Conservation (phyloP, 2,329 filamentous ascomycete genomes). For the Fusarium buxicola region DNA sequence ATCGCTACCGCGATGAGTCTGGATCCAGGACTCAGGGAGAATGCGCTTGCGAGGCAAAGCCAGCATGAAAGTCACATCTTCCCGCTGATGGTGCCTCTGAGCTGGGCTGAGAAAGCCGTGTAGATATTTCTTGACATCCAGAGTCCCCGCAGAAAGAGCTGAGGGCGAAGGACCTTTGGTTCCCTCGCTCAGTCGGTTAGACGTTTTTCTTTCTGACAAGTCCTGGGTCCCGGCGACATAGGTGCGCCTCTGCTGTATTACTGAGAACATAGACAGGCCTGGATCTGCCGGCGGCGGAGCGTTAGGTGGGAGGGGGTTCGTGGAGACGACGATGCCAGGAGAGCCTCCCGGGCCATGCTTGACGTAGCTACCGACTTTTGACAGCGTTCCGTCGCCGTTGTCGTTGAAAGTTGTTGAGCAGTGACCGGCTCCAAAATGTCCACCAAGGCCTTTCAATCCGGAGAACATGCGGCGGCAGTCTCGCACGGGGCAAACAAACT, state of each 20-base stretch:
- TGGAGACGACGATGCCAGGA: constrained; percentile 48
- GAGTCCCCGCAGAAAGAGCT: neutral
- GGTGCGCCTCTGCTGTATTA: constrained; percentile 15
- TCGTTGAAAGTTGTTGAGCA: constrained; percentile 51
- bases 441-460: constrained; percentile 37
- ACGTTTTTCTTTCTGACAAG: constrained; percentile 4
- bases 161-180: neutral
- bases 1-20: constrained; percentile 28
- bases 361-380: constrained; percentile 44
- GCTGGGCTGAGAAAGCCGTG: constrained; percentile 34
- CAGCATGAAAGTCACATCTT: constrained; percentile 43
- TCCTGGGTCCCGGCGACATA: neutral
- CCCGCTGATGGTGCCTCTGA: constrained; percentile 36
- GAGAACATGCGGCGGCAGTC: constrained; percentile 49
- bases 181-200: neutral
- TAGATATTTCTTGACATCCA: constrained; percentile 39
- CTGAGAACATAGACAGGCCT: constrained; percentile 14
- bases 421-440: constrained; percentile 46
- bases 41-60: constrained; percentile 39
- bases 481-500: constrained; percentile 54
- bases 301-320: constrained; percentile 35
- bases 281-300: constrained; percentile 38
- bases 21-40: constrained; percentile 46
- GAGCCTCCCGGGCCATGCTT: constrained; percentile 33
- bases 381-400: constrained; percentile 56